Conservation (phyloP, 2,329 filamentous ascomycete species). For the Colletotrichum sp. region DNA sequence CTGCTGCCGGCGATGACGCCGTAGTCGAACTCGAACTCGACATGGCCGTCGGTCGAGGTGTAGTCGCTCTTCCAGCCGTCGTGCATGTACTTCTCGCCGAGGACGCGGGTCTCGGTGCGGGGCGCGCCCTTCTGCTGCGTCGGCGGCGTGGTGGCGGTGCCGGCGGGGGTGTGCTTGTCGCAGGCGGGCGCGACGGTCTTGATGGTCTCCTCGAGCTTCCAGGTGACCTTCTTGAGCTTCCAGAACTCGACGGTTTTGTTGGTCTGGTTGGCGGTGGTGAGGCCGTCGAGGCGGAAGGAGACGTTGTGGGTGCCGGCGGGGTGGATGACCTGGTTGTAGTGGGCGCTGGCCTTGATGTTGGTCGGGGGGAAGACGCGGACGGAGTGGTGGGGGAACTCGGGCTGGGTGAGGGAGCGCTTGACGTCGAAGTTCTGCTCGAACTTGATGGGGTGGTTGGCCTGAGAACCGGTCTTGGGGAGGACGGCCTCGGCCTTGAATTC, state of each 20-base stretch:
- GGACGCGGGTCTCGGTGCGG: slow-evolving; percentile 76
- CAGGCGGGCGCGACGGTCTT: slow-evolving; percentile 83
- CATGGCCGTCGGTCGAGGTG: slow-evolving; percentile 57
- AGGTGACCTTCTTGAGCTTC: slow-evolving; percentile 89
- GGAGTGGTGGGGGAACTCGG: slow-evolving; percentile 84
- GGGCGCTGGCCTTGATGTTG: slow-evolving; percentile 85
- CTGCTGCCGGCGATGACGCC: slow-evolving; percentile 41
- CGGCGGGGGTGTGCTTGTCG: slow-evolving; percentile 67
- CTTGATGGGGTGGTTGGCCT: slow-evolving; percentile 47
- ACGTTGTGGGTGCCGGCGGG: slow-evolving; percentile 84
- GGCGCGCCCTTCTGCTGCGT: slow-evolving; percentile 66
- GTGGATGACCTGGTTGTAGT: slow-evolving; percentile 83
- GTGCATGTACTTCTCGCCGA: slow-evolving; percentile 84
- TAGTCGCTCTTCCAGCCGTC: slow-evolving; percentile 86
- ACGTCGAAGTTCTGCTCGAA: slow-evolving; percentile 74
- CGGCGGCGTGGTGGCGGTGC: slow-evolving; percentile 41
- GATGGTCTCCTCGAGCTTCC: slow-evolving; percentile 90
- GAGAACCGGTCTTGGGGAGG: slow-evolving; percentile 47
- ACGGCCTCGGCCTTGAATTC: slow-evolving; percentile 73
- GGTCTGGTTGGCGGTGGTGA: slow-evolving; percentile 72
- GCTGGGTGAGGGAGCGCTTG: slow-evolving; percentile 76
- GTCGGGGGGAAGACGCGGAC: slow-evolving; percentile 96
- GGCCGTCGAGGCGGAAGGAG: slow-evolving; percentile 82
- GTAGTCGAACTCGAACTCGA: slow-evolving; percentile 85
- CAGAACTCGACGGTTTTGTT: slow-evolving; percentile 79